Evolutionary conservation across 2,329 filamentous ascomycete species (phyloP), one percentile per base, ranked within the genome.

Genomic region (Alternaria novae-zelandiae): DNA sequence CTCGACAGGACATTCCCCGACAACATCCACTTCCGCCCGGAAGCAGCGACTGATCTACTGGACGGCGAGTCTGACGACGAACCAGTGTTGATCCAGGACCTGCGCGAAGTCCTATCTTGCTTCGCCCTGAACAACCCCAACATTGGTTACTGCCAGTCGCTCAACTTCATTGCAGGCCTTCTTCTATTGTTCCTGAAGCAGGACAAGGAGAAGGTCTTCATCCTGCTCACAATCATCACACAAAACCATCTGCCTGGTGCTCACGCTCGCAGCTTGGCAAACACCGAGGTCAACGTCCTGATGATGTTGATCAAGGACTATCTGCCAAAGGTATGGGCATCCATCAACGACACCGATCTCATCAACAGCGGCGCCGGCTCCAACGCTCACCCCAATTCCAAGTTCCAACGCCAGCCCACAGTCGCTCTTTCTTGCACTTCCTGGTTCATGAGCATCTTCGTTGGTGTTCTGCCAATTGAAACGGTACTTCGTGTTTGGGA

Each of bases 371-470:
- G 82, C 36, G 69, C 71, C 32, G 75, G 78, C 21, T 75, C 75
- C 8, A 62, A 77, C 45, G 74, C 76, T 4, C 77, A 79, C 56
- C 73, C 76, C 5, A 72, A 75, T 54, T 75, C 73, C 0, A 79
- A 77, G 45, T 76, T 78, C 47, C 71, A 82, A 54, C 81, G 91
- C 5, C 86, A 97, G 11, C 95, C 95, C 0, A 94, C 95, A 12
- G 95, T 98, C 69, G 96, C 93, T 0, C 86, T 98, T 6, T 96
- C 94, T 70, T 93, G 96, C 80, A 97, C 94, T 10, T 92, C 94
- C 5, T 98, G 95, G 95, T 96, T 98, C 80, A 97, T 98, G 95
- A 96, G 92, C 53, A 92, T 96, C 72, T 97, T 96, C 79, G 96
- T 97, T 65, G 94, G 94, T 57, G 97, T 93, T 0, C 83, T 98